Percentiles rank a stretch among this genome's conserved stretches.
Evolutionary conservation across 148 eudicot species (phyloP).

Genomic region (Fagopyrum homotropicum): DNA sequence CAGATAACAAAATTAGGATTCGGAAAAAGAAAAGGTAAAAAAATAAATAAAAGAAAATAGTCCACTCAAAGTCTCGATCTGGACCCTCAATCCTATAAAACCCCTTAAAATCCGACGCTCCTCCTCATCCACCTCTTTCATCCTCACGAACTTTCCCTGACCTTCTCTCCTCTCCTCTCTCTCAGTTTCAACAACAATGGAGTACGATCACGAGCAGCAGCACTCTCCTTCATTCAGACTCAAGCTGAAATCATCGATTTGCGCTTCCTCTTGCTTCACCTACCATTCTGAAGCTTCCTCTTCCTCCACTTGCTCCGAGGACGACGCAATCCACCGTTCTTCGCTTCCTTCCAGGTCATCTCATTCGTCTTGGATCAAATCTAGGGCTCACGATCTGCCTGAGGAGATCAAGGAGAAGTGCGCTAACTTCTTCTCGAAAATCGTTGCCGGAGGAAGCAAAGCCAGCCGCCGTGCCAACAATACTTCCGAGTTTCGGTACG

Average conservation of each 20-base stretch:
- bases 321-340: slow-evolving; percentile 12
- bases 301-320: slow-evolving; percentile 16
- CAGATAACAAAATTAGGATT: neutral
- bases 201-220: slow-evolving; percentile 19
- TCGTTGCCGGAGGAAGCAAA: slow-evolving; percentile 17
- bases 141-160: neutral
- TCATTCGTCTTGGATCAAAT: slow-evolving; percentile 25
- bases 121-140: neutral
- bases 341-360: neutral
- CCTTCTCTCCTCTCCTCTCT: neutral
- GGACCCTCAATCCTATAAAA: neutral
- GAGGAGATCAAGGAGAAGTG: slow-evolving; percentile 22
- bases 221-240: slow-evolving; percentile 20
- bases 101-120: slow-evolving; percentile 2
- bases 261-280: slow-evolving; percentile 21
- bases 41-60: neutral
- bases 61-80: neutral
- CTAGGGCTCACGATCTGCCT: slow-evolving; percentile 17
- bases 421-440: slow-evolving; percentile 23
- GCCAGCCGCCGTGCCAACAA: slow-evolving; percentile 22
- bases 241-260: slow-evolving; percentile 20
- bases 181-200: slow-evolving; percentile 14
- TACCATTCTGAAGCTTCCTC: slow-evolving; percentile 1
- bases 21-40: neutral
- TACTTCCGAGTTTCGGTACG: slow-evolving; percentile 45